Percentiles rank a stretch among this genome's conserved stretches.
Conservation (phyloP, 805 yeast species). For the Myxozyma geophila region DNA sequence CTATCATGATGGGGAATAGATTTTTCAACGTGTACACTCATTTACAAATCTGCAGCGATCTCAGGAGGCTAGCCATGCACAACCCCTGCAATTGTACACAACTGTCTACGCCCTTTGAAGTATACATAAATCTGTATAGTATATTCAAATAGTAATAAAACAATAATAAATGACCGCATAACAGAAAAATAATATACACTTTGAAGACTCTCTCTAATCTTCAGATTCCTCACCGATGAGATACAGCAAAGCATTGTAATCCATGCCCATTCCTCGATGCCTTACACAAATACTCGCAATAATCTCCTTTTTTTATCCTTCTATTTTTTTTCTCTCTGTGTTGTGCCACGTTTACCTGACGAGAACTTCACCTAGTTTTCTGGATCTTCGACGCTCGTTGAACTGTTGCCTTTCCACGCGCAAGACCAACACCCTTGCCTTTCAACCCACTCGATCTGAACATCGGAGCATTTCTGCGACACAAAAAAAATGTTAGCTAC, state of each 20-base stretch:
- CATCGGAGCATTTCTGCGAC: slow-evolving; percentile 75
- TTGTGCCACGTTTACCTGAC: neutral
- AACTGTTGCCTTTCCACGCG: slow-evolving; percentile 39
- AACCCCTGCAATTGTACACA: no score
- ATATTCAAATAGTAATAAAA: no score
- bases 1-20: no score
- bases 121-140: no score
- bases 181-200: neutral
- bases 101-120: no score
- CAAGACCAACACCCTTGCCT: slow-evolving; percentile 39
- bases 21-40: no score
- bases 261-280: no score
- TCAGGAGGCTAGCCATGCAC: no score
- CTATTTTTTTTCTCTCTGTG: neutral
- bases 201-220: neutral
- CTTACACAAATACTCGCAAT: neutral
- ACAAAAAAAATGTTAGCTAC: neutral
- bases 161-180: no score
- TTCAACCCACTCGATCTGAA: slow-evolving; percentile 53
- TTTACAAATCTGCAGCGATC: no score
- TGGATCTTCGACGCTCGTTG: slow-evolving; percentile 37
- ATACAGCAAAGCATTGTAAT: no score
- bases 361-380: slow-evolving; percentile 9
- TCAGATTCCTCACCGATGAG: no score
- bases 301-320: neutral